Conservation (phyloP, 2,329 filamentous ascomycete species). For the Nothomitra cinnamomea region DNA sequence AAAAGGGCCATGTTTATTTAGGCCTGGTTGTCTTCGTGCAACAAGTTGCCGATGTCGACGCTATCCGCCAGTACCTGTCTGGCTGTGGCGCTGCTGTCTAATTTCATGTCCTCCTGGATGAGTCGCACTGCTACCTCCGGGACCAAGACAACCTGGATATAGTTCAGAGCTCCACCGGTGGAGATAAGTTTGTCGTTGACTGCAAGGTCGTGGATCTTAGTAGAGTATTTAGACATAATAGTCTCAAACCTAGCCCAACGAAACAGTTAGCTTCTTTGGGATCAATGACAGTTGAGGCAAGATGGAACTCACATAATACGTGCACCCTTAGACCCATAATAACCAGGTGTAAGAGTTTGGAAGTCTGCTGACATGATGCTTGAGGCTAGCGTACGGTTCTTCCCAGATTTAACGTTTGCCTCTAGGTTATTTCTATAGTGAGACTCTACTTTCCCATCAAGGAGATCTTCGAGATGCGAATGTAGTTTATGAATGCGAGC, state of each 20-base stretch:
- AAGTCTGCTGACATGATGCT: slow-evolving; percentile 28
- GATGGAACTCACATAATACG: slow-evolving; percentile 43
- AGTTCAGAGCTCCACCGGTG: slow-evolving; percentile 47
- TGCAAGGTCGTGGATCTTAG: slow-evolving; percentile 42
- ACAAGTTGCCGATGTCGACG: slow-evolving; percentile 6
- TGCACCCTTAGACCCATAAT: slow-evolving; percentile 65
- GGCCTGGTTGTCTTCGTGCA: slow-evolving; percentile 5
- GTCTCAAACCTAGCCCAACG: slow-evolving; percentile 29
- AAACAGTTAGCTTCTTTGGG: not conserved
- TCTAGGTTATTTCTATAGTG: slow-evolving; percentile 43
- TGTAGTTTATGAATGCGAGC: slow-evolving; percentile 40
- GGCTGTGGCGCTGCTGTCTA: not conserved
- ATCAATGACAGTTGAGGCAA: too few relatives aligned
- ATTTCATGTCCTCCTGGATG: slow-evolving; percentile 7
- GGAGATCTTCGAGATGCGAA: slow-evolving; percentile 36
- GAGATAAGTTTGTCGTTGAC: slow-evolving; percentile 48
- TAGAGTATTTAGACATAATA: slow-evolving; percentile 39
- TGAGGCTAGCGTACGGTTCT: slow-evolving; percentile 41
- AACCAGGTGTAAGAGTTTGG: slow-evolving; percentile 48
- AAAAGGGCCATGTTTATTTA: not conserved
- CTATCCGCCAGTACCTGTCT: slow-evolving; percentile 5
- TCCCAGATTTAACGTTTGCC: slow-evolving; percentile 36
- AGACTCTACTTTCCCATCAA: slow-evolving; percentile 38
- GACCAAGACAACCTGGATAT: slow-evolving; percentile 45
- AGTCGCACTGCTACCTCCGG: slow-evolving; percentile 6